A percentile compares a stretch with the other conserved stretches of the same genome.
Conservation (phyloP, 1,284 basidiomycete species). For the Pterula multifida region DNA sequence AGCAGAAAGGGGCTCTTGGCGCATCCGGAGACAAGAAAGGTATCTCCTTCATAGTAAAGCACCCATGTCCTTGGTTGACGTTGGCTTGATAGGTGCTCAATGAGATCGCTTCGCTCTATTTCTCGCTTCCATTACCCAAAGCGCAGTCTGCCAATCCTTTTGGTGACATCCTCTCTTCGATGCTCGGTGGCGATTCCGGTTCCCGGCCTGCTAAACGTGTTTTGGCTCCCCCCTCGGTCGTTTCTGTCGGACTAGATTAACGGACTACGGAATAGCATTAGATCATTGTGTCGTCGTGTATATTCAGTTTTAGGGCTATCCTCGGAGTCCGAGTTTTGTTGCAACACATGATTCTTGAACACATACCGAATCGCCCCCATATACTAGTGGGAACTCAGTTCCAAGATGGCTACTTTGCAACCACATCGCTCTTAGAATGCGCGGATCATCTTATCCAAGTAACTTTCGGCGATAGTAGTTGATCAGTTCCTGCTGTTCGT, state of each 20-base stretch:
- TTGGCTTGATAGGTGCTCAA: slow-evolving; percentile 25
- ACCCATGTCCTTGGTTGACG: slow-evolving; percentile 4
- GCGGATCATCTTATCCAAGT: too few species aligned
- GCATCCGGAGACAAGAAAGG: slow-evolving; percentile 62
- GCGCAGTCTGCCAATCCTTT: slow-evolving; percentile 64
- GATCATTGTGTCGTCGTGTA: too few species aligned
- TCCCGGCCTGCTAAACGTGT: slow-evolving; percentile 13
- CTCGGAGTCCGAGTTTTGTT: too few species aligned
- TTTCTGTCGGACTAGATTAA: neutral
- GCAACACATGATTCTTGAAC: too few species aligned
- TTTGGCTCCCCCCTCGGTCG: neutral
- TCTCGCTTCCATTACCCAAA: slow-evolving; percentile 67
- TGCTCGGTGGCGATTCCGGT: slow-evolving; percentile 61
- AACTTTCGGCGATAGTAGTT: too few species aligned
- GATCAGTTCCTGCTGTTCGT: too few species aligned
- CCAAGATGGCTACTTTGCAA: too few species aligned
- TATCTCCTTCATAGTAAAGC: slow-evolving; percentile 17
- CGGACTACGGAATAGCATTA: too few species aligned
- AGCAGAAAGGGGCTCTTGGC: slow-evolving; percentile 50
- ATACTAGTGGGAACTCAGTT: too few species aligned
- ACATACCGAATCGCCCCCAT: too few species aligned
- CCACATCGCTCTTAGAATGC: too few species aligned
- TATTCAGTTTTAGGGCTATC: too few species aligned
- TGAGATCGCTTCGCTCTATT: slow-evolving; percentile 65
- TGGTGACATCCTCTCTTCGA: slow-evolving; percentile 72